Evolutionary conservation across 305 asterid species (phyloP).

Genomic region (Andrographis paniculata): DNA sequence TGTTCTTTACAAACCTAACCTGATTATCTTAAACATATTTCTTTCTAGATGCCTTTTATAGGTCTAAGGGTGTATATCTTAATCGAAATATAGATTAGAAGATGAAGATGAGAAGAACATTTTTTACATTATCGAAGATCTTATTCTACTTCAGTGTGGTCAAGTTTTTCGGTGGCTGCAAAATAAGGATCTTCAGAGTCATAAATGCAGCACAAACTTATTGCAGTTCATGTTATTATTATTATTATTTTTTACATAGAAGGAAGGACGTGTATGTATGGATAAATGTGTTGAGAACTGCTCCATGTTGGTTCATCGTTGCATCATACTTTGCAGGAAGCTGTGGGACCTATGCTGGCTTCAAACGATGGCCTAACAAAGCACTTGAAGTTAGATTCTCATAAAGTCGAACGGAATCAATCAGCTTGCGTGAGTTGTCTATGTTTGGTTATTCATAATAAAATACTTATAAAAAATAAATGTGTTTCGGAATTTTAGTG

Average conservation of each 20-base stretch:
- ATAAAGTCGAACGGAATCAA: slow-evolving; percentile 32
- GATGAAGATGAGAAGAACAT: neutral
- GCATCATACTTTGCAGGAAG: slow-evolving; percentile 30
- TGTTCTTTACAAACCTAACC: neutral
- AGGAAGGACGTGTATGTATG: neutral
- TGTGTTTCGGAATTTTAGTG: neutral
- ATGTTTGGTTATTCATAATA: slow-evolving; percentile 15
- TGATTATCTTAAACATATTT: slow-evolving; percentile 3
- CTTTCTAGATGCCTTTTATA: neutral
- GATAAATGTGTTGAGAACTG: neutral
- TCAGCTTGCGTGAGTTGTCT: slow-evolving; percentile 40
- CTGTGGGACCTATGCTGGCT: slow-evolving; percentile 30
- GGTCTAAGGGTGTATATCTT: neutral
- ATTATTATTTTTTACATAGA: neutral
- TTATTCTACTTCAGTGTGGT: neutral
- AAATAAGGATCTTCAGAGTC: neutral
- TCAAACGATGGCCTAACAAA: slow-evolving; percentile 29
- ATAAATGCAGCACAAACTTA: neutral
- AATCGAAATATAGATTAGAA: neutral
- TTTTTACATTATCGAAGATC: neutral
- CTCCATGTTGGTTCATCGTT: slow-evolving; percentile 12
- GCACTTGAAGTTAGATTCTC: slow-evolving; percentile 42
- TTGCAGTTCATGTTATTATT: too few relatives aligned
- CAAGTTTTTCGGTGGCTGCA: neutral
- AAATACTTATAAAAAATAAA: slow-evolving; percentile 11